These are phyloP conservation scores for Leccinum pseudoinsigne DNA, from an alignment of 1,284 basidiomycete genomes.

Conservation along the genomic window DNA sequence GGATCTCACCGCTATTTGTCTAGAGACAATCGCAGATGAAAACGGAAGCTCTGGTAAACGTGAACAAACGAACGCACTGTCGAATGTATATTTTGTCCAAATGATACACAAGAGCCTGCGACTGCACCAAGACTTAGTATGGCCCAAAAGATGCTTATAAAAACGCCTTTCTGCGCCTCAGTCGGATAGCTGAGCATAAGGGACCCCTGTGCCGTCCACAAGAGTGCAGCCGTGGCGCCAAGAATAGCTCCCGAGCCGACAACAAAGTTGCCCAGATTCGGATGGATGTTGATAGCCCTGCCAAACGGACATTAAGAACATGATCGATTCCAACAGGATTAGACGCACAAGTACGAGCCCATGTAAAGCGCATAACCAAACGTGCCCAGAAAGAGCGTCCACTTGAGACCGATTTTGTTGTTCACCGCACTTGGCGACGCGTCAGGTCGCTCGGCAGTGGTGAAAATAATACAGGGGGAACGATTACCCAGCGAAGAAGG, in stretches of 20 bases:
- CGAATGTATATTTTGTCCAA: slow-evolving; percentile 50
- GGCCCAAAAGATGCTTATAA: slow-evolving; percentile 65
- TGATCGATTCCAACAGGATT: no score
- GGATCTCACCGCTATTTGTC: slow-evolving; percentile 18
- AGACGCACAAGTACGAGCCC: slow-evolving; percentile 43
- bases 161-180: slow-evolving; percentile 56
- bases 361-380: slow-evolving; percentile 54
- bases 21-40: no score
- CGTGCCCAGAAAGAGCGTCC: slow-evolving; percentile 55
- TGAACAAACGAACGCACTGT: slow-evolving; percentile 20
- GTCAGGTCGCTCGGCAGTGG: background rate
- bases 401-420: slow-evolving; percentile 50
- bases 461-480: no score
- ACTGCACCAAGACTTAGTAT: slow-evolving; percentile 68
- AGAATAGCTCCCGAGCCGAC: slow-evolving; percentile 60
- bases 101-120: slow-evolving; percentile 57
- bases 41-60: background rate
- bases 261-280: slow-evolving; percentile 43
- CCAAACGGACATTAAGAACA: background rate
- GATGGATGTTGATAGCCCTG: slow-evolving; percentile 47
- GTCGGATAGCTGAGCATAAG: slow-evolving; percentile 65
- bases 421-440: slow-evolving; percentile 42
- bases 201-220: slow-evolving; percentile 66
- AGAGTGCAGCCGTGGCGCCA: slow-evolving; percentile 59
- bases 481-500: slow-evolving; percentile 45